Percentiles rank a stretch among this genome's conserved stretches.
phyloP scores from a whole-genome alignment of 202 grass and related monocot genomes.

The Musa balbisiana region DNA sequence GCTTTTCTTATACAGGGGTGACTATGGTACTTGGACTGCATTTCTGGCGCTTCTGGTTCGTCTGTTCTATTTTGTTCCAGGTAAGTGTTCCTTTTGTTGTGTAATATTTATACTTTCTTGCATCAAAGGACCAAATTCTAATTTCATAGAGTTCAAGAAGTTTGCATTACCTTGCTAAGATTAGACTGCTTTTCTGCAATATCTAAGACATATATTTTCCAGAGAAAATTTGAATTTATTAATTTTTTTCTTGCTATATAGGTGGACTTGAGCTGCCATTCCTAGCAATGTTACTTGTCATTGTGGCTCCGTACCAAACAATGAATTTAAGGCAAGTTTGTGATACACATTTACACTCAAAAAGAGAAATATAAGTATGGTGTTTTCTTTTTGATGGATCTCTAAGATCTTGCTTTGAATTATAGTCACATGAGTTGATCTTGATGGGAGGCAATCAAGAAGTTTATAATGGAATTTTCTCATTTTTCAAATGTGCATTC shows the following conservation, averaged over 20 bases:
- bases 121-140: background rate
- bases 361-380: background rate
- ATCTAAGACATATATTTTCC: background rate
- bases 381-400: background rate
- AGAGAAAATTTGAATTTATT: background rate
- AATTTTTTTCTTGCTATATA: slow-evolving; percentile 15
- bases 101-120: background rate
- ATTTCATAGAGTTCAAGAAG: background rate
- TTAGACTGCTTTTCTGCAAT: background rate
- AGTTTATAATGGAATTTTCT: background rate
- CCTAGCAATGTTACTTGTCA: slow-evolving; percentile 68
- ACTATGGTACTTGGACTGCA: slow-evolving; percentile 84
- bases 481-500: background rate
- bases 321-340: slow-evolving; percentile 54
- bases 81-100: slow-evolving; percentile 12
- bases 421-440: background rate
- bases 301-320: slow-evolving; percentile 53
- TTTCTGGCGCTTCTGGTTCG: slow-evolving; percentile 74
- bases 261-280: slow-evolving; percentile 76
- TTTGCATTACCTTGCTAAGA: background rate
- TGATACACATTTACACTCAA: background rate
- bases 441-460: background rate
- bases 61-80: slow-evolving; percentile 78
- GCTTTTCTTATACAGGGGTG: slow-evolving; percentile 42
- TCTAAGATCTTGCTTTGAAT: background rate